phyloP scores from a whole-genome alignment of 208 protist species.

The Endotrypanum monterogeii region DNA sequence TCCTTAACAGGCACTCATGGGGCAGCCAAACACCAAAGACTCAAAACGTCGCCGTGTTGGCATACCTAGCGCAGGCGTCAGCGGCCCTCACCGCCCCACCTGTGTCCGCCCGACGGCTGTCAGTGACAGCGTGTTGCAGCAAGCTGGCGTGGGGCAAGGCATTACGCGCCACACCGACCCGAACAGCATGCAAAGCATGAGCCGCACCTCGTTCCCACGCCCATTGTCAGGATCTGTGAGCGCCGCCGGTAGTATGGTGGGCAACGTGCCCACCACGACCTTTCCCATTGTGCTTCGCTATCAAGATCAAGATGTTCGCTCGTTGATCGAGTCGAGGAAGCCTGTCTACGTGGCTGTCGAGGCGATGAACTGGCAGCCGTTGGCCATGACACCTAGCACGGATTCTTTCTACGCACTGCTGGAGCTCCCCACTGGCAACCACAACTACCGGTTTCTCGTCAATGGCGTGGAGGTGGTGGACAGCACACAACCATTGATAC shows the following conservation, averaged over 20 bases:
- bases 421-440: slow-evolving; percentile 70
- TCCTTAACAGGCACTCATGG: slow-evolving; percentile 36
- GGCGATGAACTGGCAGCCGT: slow-evolving; percentile 63
- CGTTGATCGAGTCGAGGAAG: slow-evolving; percentile 47
- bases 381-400: slow-evolving; percentile 82
- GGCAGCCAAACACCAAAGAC: slow-evolving; percentile 71
- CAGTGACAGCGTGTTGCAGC: slow-evolving; percentile 49
- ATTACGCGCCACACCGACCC: slow-evolving; percentile 30
- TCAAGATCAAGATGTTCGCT: slow-evolving; percentile 56
- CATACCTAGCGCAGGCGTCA: slow-evolving; percentile 10
- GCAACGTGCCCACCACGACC: slow-evolving; percentile 11
- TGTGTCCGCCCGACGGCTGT: slow-evolving; percentile 44
- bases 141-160: not conserved
- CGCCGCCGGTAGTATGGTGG: not conserved
- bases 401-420: slow-evolving; percentile 88
- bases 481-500: slow-evolving; percentile 66
- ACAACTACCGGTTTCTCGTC: slow-evolving; percentile 85
- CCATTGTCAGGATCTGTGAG: slow-evolving; percentile 10
- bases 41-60: slow-evolving; percentile 31
- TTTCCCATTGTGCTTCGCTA: slow-evolving; percentile 86
- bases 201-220: slow-evolving; percentile 15
- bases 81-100: slow-evolving; percentile 1
- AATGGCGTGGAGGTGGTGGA: slow-evolving; percentile 76
- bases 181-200: slow-evolving; percentile 10
- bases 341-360: slow-evolving; percentile 66